Conservation (phyloP, 1,139 yeast species). For the Hansenula sp. region DNA sequence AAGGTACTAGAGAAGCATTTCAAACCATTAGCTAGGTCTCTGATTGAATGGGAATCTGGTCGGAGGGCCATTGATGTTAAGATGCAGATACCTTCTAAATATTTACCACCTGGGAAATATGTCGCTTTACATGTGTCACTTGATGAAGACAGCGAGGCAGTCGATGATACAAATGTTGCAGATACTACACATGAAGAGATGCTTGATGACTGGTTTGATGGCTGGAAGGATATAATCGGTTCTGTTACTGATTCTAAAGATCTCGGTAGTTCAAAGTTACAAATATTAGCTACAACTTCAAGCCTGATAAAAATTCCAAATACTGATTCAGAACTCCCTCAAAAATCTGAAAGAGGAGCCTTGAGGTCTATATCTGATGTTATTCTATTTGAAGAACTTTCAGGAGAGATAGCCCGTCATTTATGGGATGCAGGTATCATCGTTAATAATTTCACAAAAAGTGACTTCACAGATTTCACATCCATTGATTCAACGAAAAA, state of each 20-base stretch:
- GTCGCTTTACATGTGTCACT: constrained; percentile 10
- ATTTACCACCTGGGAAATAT: constrained; percentile 5
- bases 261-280: background rate
- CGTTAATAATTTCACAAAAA: constrained; percentile 6
- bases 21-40: constrained; percentile 1
- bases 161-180: constrained; percentile 12
- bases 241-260: constrained; percentile 3
- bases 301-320: constrained; percentile 14
- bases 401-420: constrained; percentile 25
- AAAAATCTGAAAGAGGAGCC: constrained; percentile 15
- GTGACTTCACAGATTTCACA: background rate
- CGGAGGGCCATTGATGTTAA: constrained; percentile 15
- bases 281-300: constrained; percentile 13
- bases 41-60: constrained; percentile 16
- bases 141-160: background rate
- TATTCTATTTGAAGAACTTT: constrained; percentile 19
- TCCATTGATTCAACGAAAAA: too few species aligned
- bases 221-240: constrained; percentile 3
- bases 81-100: constrained; percentile 1
- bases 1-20: background rate
- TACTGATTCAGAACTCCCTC: constrained; percentile 5
- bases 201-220: constrained; percentile 8
- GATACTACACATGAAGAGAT: constrained; percentile 9
- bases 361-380: constrained; percentile 9
- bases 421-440: constrained; percentile 27